These are phyloP conservation scores for Podila epicladia DNA, from an alignment of 192 early-diverging fungal species.

Conservation along the genomic window DNA sequence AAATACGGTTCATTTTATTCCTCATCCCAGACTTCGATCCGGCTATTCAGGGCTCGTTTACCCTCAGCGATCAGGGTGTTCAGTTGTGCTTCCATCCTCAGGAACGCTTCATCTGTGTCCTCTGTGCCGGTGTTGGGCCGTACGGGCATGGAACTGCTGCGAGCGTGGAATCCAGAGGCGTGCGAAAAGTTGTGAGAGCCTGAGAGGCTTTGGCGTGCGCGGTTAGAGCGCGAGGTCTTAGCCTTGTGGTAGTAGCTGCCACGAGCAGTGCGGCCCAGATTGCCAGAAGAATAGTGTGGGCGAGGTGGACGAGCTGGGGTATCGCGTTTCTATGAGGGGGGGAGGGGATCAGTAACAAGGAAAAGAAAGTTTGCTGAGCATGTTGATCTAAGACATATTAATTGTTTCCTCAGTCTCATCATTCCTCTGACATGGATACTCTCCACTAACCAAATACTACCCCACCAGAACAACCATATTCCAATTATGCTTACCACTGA, in stretches of 20 bases:
- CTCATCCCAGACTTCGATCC: constrained; percentile 45
- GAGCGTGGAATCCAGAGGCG: constrained; percentile 2
- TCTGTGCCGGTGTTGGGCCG: constrained; percentile 42
- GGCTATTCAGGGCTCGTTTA: constrained; percentile 38
- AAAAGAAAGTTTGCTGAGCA: not conserved
- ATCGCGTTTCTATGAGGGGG: not conserved
- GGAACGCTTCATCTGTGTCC: constrained; percentile 39
- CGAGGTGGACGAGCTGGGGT: not conserved
- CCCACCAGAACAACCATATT: not conserved
- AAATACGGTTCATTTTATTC: constrained; percentile 4
- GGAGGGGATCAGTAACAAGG: not conserved
- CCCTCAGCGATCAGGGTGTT: constrained; percentile 47
- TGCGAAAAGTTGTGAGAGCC: not conserved
- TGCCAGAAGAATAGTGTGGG: not conserved
- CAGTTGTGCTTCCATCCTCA: constrained; percentile 51
- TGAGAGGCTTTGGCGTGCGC: constrained; percentile 18
- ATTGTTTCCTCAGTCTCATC: no score
- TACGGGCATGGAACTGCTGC: constrained; percentile 30
- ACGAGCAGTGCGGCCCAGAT: not conserved
- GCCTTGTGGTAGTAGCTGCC: constrained; percentile 16
- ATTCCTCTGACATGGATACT: not conserved
- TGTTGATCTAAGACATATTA: no score
- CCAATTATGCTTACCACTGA: no score
- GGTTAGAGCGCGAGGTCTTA: constrained; percentile 13
- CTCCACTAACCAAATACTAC: not conserved